Evolutionary conservation across 179 eudicot genomes (phyloP).

Genomic region (Dionaea muscipula): DNA sequence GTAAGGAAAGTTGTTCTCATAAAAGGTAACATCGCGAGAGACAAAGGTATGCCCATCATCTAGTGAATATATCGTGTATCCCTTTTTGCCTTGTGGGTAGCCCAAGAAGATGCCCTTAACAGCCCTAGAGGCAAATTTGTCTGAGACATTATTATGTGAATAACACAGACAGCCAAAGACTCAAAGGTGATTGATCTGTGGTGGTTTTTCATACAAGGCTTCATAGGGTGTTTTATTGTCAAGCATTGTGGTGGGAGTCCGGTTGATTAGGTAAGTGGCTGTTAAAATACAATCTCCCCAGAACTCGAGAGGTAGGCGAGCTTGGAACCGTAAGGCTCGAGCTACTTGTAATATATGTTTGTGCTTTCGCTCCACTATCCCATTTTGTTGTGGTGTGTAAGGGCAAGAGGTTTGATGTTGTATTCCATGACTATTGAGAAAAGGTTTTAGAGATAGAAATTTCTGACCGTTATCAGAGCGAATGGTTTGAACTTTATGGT

Average conservation of each 20-base stretch:
- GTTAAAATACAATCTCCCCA: not conserved
- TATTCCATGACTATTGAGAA: not conserved
- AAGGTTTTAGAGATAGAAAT: not conserved
- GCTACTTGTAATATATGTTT: not conserved
- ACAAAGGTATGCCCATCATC: not conserved
- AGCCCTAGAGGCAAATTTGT: not conserved
- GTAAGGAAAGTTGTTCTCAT: not conserved
- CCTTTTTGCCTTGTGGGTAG: not conserved
- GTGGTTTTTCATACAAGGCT: no score
- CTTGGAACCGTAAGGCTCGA: not conserved
- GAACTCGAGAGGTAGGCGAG: not conserved
- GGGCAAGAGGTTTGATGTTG: not conserved
- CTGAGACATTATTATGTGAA: not conserved
- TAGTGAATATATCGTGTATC: not conserved
- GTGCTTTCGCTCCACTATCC: not conserved
- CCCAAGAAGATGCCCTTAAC: not conserved
- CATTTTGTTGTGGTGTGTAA: not conserved
- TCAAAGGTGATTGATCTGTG: not conserved
- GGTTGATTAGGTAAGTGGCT: not conserved
- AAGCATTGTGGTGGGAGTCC: not conserved
- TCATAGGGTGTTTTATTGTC: not conserved
- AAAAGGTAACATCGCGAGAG: not conserved
- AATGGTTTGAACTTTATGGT: not conserved
- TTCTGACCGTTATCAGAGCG: not conserved
- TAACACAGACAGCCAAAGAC: slow-evolving; percentile 3